These are phyloP conservation scores for Circinella minor DNA, from an alignment of 371 early-diverging fungal genomes.

Conservation along the genomic window DNA sequence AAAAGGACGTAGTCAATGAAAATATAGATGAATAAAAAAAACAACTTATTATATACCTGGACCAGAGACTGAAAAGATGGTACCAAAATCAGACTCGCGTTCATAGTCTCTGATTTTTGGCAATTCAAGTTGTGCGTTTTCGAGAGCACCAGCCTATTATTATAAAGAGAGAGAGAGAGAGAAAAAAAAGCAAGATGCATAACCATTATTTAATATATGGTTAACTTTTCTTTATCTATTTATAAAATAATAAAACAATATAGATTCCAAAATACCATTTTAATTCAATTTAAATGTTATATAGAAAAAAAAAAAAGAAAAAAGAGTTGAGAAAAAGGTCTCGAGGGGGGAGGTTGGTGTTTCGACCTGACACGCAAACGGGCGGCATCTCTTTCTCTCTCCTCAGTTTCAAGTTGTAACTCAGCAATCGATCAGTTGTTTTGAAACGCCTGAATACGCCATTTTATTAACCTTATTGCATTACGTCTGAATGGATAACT, in stretches of 20 bases:
- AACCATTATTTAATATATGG: neutral
- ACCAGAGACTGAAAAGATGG: slow-evolving; percentile 97
- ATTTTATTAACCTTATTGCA: neutral
- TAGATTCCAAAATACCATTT: neutral
- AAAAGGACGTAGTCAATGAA: neutral
- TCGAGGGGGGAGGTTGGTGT: neutral
- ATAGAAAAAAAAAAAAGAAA: slow-evolving; percentile 4
- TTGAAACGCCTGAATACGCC: slow-evolving; percentile 1
- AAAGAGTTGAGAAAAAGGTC: slow-evolving; percentile 1
- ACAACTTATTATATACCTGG: slow-evolving; percentile 75
- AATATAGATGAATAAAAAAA: slow-evolving; percentile 1
- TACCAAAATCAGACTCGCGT: slow-evolving; percentile 89
- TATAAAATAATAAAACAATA: neutral
- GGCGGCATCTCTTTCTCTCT: neutral
- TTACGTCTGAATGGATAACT: too few relatives aligned
- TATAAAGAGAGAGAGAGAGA: neutral
- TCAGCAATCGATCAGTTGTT: neutral
- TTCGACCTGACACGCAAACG: slow-evolving; percentile 2
- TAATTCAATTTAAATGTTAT: neutral
- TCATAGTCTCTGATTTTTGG: slow-evolving; percentile 90
- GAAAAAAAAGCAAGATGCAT: neutral
- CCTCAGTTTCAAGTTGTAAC: slow-evolving; percentile 3
- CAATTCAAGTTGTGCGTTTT: slow-evolving; percentile 78
- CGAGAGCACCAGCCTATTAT: slow-evolving; percentile 80
- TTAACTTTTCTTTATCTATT: too few relatives aligned